Conservation (phyloP, 495 filamentous ascomycete species). For the Aspergillus bridgeri region DNA sequence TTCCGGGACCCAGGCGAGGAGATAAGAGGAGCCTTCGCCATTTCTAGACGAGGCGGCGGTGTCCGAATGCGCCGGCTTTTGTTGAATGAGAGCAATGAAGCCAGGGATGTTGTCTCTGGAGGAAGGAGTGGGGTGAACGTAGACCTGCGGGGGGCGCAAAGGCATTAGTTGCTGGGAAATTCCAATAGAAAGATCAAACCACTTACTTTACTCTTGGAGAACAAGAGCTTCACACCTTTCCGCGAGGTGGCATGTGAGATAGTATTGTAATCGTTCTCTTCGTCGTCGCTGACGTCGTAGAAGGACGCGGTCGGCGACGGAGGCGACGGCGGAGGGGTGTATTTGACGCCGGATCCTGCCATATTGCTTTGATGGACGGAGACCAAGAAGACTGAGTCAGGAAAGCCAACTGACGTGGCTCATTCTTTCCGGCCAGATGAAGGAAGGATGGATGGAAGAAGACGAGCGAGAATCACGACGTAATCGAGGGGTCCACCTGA, state of each 20-base stretch:
- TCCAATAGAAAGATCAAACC: not conserved
- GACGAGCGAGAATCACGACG: constrained; percentile 13
- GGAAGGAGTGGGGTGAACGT: constrained; percentile 92
- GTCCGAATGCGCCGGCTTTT: constrained; percentile 54
- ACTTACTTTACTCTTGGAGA: constrained; percentile 89
- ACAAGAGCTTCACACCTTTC: constrained; percentile 90
- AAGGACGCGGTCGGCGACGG: constrained; percentile 84
- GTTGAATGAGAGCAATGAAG: constrained; percentile 90
- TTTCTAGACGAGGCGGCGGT: constrained; percentile 37
- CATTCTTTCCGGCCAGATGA: not conserved
- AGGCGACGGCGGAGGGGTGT: constrained; percentile 46
- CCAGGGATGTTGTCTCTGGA: constrained; percentile 96
- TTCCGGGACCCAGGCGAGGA: constrained; percentile 94
- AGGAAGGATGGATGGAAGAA: not conserved
- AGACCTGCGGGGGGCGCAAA: constrained; percentile 59
- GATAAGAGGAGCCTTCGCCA: constrained; percentile 57
- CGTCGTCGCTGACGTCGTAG: constrained; percentile 95
- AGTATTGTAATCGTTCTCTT: constrained; percentile 93
- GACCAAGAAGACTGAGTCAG: not conserved
- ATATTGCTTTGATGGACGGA: constrained; percentile 14
- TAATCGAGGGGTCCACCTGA: constrained; percentile 11
- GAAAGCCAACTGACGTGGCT: not conserved
- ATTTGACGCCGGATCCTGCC: constrained; percentile 31
- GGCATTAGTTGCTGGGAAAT: not conserved
- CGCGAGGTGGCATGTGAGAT: constrained; percentile 79